phyloP scores from a whole-genome alignment of 805 yeast species.

The Zygotorulaspora sp. region DNA sequence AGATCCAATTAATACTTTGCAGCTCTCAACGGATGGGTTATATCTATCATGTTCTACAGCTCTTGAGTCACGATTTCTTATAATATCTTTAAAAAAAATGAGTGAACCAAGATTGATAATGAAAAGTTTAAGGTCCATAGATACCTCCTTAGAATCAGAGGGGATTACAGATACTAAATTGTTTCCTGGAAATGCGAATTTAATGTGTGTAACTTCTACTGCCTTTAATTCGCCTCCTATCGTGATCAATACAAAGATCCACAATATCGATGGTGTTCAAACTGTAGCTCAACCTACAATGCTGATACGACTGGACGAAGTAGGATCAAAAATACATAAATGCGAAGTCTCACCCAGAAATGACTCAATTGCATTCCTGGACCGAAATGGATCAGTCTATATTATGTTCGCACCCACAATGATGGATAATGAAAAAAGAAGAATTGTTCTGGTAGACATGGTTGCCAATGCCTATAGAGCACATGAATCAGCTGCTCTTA shows the following conservation, averaged over 20 bases:
- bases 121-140: slow-evolving; percentile 61
- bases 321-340: slow-evolving; percentile 74
- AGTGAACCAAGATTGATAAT: slow-evolving; percentile 61
- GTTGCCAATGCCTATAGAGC: slow-evolving; percentile 70
- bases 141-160: slow-evolving; percentile 70
- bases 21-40: slow-evolving; percentile 66
- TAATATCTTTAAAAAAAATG: slow-evolving; percentile 61
- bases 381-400: slow-evolving; percentile 71
- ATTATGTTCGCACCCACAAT: slow-evolving; percentile 60
- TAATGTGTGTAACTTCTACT: slow-evolving; percentile 54
- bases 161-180: slow-evolving; percentile 82
- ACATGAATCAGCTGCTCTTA: slow-evolving; percentile 72
- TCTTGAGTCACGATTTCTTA: slow-evolving; percentile 72
- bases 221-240: slow-evolving; percentile 66
- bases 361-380: slow-evolving; percentile 77
- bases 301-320: slow-evolving; percentile 63
- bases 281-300: slow-evolving; percentile 57
- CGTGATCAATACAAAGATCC: slow-evolving; percentile 59
- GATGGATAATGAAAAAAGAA: slow-evolving; percentile 50
- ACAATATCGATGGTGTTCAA: slow-evolving; percentile 37
- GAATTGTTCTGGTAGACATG: slow-evolving; percentile 56
- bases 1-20: slow-evolving; percentile 74
- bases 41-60: slow-evolving; percentile 65
- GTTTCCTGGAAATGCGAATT: slow-evolving; percentile 56
- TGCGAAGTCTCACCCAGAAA: slow-evolving; percentile 79